Base-by-base conservation (phyloP, 148 eudicot species). In the Beta vulgaris region DNA sequence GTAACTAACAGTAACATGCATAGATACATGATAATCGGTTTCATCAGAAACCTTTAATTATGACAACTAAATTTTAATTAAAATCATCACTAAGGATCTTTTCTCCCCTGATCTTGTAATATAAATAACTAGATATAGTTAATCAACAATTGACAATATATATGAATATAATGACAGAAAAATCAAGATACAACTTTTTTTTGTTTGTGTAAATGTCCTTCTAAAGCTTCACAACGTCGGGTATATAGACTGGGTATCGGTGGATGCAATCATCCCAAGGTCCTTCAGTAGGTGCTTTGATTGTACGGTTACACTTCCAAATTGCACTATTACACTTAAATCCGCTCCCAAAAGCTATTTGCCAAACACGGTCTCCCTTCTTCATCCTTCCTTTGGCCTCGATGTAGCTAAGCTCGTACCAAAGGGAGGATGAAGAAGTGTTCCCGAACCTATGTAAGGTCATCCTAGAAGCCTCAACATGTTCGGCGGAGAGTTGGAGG, bases 291-390 rank as follows among this genome's bases (percentile, higher is more conserved):
- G 85, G 82, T 6, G 84, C 34, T 59, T 81, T 75, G 25, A 91
- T 72, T 37, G 64, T 87, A 21, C 85, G 79, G 46, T 84, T 85
- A 77, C 91, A 91, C 80, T 82, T 86, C 97, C 97, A 91, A 35
- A 91, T 88, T 0, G 97, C 97, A 31, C 91, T 89, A 65, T 91
- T 91, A 55, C 97, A 91, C 85, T 91, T 91, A 28, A 91, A 91
- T 39, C 96, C 96, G 32, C 91, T 88, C 14, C 95, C 95, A 40
- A 90, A 90, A 2, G 91, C 96, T 34, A 91, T 91, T 40, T 87
- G 91, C 96, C 96, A 91, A 44, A 89, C 79, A 35, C 91, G 66
- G 23, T 89, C 92, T 0, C 96, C 96, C 69, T 82, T 89, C 76
- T 82, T 89, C 87, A 91, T 86, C 87, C 85, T 83, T 72, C 96